These are phyloP conservation scores for Suhomyces pyralidae DNA, from an alignment of 805 yeast species.

Conservation along the genomic window DNA sequence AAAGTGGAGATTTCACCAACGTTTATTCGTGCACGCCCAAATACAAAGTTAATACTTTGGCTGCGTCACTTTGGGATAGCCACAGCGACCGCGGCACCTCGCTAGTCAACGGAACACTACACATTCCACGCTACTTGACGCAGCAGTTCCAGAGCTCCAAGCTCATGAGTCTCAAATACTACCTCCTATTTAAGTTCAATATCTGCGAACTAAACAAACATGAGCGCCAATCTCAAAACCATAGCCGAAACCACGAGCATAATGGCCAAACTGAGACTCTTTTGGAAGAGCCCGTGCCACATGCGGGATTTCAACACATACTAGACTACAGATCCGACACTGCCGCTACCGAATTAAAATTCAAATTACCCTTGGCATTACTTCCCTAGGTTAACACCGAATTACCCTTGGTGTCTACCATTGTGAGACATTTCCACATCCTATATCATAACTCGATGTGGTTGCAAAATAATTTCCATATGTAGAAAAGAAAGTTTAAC, in stretches of 20 bases:
- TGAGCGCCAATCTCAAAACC: conserved; percentile 1
- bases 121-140: conserved; percentile 29
- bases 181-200: conserved; percentile 35
- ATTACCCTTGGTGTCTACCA: not conserved
- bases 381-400: not conserved
- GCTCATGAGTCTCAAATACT: conserved; percentile 36
- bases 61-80: conserved; percentile 21
- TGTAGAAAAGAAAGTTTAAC: not conserved
- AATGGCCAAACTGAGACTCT: not conserved
- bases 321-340: conserved; percentile 19
- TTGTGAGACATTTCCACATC: not conserved
- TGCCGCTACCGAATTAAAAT: conserved; percentile 27
- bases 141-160: conserved; percentile 37
- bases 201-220: conserved; percentile 22
- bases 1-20: conserved; percentile 17
- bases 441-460: not conserved
- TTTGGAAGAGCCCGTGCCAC: not conserved
- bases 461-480: not conserved
- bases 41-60: conserved; percentile 31
- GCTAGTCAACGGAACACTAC: conserved; percentile 24
- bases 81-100: conserved; percentile 4
- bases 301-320: not conserved
- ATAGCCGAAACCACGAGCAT: conserved; percentile 5
- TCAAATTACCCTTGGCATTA: conserved; percentile 25
- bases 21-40: conserved; percentile 34